Evolutionary conservation across 2,329 filamentous ascomycete genomes (phyloP).

Genomic region (Nothomitra cinnamomea): DNA sequence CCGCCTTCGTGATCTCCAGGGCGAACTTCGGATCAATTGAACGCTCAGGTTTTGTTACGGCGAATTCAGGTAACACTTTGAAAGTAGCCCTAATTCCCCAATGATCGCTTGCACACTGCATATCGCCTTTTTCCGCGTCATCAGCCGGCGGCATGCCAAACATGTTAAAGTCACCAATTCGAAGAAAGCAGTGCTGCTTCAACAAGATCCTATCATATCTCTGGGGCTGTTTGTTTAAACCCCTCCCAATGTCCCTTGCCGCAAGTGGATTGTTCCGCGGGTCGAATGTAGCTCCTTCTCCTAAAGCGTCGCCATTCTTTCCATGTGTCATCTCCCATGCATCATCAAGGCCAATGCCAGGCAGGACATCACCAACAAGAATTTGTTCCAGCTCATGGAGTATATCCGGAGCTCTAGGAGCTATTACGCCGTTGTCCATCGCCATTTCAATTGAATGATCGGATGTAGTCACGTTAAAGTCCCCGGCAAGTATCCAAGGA

Average conservation of each 20-base stretch:
- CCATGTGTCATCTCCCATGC: slow-evolving; percentile 32
- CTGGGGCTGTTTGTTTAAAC: slow-evolving; percentile 39
- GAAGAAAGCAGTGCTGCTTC: slow-evolving; percentile 24
- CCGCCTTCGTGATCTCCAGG: slow-evolving; percentile 17
- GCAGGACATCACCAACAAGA: slow-evolving; percentile 30
- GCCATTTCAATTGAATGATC: slow-evolving; percentile 36
- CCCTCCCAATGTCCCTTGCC: slow-evolving; percentile 29
- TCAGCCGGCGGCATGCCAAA: slow-evolving; percentile 32
- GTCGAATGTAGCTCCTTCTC: slow-evolving; percentile 49
- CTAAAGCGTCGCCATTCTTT: slow-evolving; percentile 28
- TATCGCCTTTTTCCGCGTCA: slow-evolving; percentile 7
- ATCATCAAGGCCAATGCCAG: slow-evolving; percentile 32
- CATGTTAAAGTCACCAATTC: slow-evolving; percentile 33
- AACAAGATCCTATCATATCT: slow-evolving; percentile 48
- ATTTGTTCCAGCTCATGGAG: slow-evolving; percentile 15
- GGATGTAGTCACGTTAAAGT: slow-evolving; percentile 49
- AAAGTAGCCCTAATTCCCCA: slow-evolving; percentile 19
- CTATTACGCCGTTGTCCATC: slow-evolving; percentile 35
- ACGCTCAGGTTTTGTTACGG: slow-evolving; percentile 10
- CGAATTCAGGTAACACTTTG: slow-evolving; percentile 10
- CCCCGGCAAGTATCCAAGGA: slow-evolving; percentile 42
- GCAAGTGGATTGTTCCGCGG: slow-evolving; percentile 40
- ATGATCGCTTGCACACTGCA: slow-evolving; percentile 19
- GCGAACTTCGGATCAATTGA: slow-evolving; percentile 17
- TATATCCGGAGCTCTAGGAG: slow-evolving; percentile 26